Evolutionary conservation across 1,284 basidiomycete species (phyloP).

Genomic region (Stygiomarasmius scandens): DNA sequence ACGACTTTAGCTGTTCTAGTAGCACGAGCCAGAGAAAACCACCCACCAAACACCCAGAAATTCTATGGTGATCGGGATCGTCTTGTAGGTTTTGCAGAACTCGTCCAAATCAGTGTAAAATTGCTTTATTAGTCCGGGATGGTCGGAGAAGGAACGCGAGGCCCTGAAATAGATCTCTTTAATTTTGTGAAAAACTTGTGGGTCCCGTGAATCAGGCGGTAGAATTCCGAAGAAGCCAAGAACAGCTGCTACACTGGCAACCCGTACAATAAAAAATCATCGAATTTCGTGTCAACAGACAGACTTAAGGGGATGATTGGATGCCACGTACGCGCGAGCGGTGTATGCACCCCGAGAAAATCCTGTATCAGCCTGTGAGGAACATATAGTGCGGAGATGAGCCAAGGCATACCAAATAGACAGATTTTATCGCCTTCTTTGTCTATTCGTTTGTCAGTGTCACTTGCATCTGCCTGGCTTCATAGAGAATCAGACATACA

Average conservation of each 20-base stretch:
- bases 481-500: conserved; percentile 31
- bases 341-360: conserved; percentile 10
- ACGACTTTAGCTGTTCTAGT: too few species aligned
- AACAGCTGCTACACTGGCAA: conserved; percentile 1
- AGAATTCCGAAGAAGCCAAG: conserved; percentile 2
- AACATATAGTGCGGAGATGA: too few species aligned
- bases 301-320: not conserved
- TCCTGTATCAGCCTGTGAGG: not conserved
- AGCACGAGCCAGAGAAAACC: not conserved
- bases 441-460: conserved; percentile 4
- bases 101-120: conserved; percentile 42
- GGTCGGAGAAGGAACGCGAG: not conserved
- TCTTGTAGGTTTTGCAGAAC: conserved; percentile 48
- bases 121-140: conserved; percentile 61
- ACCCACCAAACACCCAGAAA: conserved; percentile 40
- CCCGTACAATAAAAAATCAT: not conserved
- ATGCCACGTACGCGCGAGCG: not conserved
- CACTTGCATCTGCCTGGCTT: not conserved
- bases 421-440: conserved; percentile 3
- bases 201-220: not conserved
- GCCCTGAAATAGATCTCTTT: not conserved
- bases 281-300: not conserved
- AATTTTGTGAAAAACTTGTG: not conserved
- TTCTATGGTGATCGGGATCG: conserved; percentile 40
- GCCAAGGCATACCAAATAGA: not conserved